phyloP scores from a whole-genome alignment of 148 eudicot species.

The Persicaria maculosa region DNA sequence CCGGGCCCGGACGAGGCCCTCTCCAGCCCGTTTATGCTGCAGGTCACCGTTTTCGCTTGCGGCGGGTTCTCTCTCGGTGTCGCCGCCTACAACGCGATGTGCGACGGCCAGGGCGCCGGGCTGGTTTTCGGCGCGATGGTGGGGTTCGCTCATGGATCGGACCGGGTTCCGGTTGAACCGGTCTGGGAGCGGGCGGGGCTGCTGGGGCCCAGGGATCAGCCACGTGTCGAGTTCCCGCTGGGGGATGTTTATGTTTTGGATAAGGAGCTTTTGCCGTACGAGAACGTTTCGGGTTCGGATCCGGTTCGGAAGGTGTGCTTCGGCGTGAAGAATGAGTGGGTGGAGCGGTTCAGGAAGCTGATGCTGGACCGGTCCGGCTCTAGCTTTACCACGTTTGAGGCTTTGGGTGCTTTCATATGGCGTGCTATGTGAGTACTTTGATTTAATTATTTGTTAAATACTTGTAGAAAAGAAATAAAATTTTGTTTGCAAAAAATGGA shows the following conservation, averaged over 20 bases:
- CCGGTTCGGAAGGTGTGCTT: constrained; percentile 36
- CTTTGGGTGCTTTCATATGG: constrained; percentile 73
- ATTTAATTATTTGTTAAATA: neutral
- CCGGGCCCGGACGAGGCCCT: constrained; percentile 3
- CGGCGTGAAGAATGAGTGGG: constrained; percentile 39
- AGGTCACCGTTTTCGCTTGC: constrained; percentile 46
- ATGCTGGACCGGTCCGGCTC: constrained; percentile 40
- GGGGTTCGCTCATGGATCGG: constrained; percentile 44
- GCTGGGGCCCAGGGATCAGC: constrained; percentile 52
- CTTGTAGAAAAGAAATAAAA: neutral
- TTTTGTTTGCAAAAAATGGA: neutral
- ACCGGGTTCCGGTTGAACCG: constrained; percentile 27
- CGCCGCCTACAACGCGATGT: constrained; percentile 40
- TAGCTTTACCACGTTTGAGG: constrained; percentile 64
- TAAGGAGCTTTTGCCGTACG: constrained; percentile 23
- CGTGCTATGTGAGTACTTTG: constrained; percentile 39
- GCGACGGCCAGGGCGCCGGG: constrained; percentile 66
- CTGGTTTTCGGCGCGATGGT: constrained; percentile 51
- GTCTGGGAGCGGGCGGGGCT: constrained; percentile 47
- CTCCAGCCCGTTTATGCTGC: neutral
- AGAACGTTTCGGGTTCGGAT: constrained; percentile 12
- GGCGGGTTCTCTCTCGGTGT: constrained; percentile 65
- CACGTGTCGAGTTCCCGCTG: constrained; percentile 43
- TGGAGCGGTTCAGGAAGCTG: constrained; percentile 43
- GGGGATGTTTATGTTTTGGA: constrained; percentile 35